A percentile compares a stretch with the other conserved stretches of the same genome.
phyloP scores from a whole-genome alignment of 1,284 basidiomycete genomes.

The Ustilago bromivora region DNA sequence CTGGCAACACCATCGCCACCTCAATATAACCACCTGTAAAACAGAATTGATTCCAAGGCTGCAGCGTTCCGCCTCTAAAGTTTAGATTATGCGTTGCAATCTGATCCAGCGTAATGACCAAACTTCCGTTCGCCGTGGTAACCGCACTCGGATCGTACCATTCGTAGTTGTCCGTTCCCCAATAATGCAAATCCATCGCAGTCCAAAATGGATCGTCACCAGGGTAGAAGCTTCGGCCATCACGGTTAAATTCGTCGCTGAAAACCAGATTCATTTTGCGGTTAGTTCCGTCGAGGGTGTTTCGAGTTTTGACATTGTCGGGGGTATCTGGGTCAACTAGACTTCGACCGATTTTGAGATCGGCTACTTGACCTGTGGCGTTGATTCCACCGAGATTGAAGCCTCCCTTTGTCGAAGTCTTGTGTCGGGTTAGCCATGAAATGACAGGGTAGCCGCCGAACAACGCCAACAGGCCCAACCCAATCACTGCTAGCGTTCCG shows the following conservation, averaged over 20 bases:
- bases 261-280: slow-evolving; percentile 61
- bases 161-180: slow-evolving; percentile 59
- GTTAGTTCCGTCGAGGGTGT: slow-evolving; percentile 30
- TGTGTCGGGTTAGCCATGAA: slow-evolving; percentile 17
- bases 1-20: slow-evolving; percentile 56
- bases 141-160: slow-evolving; percentile 65
- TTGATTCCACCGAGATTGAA: slow-evolving; percentile 52
- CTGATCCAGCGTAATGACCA: slow-evolving; percentile 56
- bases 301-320: slow-evolving; percentile 24
- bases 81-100: slow-evolving; percentile 70
- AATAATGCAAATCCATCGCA: slow-evolving; percentile 62
- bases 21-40: slow-evolving; percentile 70
- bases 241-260: slow-evolving; percentile 64
- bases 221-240: slow-evolving; percentile 63
- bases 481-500: slow-evolving; percentile 37
- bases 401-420: slow-evolving; percentile 33
- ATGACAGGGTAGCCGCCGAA: slow-evolving; percentile 58
- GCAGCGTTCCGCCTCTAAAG: slow-evolving; percentile 65
- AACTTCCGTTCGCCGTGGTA: slow-evolving; percentile 54
- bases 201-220: slow-evolving; percentile 70
- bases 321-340: slow-evolving; percentile 65
- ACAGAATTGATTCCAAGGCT: slow-evolving; percentile 68
- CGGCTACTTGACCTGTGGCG: slow-evolving; percentile 40
- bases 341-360: slow-evolving; percentile 27
- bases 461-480: slow-evolving; percentile 41